A percentile compares a stretch with the other conserved stretches of the same genome.
Evolutionary conservation across 2,329 filamentous ascomycete genomes (phyloP).

Genomic region (Ophiosphaerella herpotricha): DNA sequence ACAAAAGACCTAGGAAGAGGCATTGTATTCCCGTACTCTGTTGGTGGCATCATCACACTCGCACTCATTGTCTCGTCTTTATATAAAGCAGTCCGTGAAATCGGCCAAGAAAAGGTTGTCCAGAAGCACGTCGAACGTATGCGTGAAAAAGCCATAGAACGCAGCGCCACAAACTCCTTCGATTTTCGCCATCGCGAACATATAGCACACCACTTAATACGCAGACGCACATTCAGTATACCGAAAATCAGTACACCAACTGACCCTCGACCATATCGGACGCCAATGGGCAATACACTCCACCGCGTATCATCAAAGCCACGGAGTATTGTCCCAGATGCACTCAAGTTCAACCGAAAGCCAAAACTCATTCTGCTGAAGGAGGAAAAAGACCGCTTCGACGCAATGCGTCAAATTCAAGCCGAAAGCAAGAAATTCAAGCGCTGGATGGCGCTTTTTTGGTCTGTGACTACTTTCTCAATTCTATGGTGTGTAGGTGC

Average conservation of each 20-base stretch:
- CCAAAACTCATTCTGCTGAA: slow-evolving; percentile 62
- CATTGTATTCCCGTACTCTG: slow-evolving; percentile 80
- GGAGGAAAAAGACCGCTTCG: slow-evolving; percentile 68
- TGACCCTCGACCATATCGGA: slow-evolving; percentile 23
- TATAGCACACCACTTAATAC: slow-evolving; percentile 27
- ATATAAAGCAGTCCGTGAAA: slow-evolving; percentile 65
- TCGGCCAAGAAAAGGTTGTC: slow-evolving; percentile 66
- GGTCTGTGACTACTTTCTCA: slow-evolving; percentile 71
- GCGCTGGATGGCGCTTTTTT: slow-evolving; percentile 72
- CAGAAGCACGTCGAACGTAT: slow-evolving; percentile 61
- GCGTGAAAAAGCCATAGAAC: slow-evolving; percentile 59
- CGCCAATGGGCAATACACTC: slow-evolving; percentile 23
- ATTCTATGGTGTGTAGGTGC: slow-evolving; percentile 82
- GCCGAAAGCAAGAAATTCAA: slow-evolving; percentile 65
- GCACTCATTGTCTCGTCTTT: slow-evolving; percentile 84
- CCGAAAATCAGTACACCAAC: slow-evolving; percentile 33
- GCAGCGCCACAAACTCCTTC: slow-evolving; percentile 58
- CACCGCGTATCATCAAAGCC: slow-evolving; percentile 7
- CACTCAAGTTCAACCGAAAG: slow-evolving; percentile 26
- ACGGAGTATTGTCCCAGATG: slow-evolving; percentile 9
- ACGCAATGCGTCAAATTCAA: slow-evolving; percentile 83
- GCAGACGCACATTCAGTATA: slow-evolving; percentile 18
- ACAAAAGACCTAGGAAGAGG: slow-evolving; percentile 64
- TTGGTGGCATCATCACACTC: slow-evolving; percentile 81
- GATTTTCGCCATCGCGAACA: slow-evolving; percentile 50